Evolutionary conservation across 768 basidiomycete genomes (phyloP).

Genomic region (Mycena indigotica): DNA sequence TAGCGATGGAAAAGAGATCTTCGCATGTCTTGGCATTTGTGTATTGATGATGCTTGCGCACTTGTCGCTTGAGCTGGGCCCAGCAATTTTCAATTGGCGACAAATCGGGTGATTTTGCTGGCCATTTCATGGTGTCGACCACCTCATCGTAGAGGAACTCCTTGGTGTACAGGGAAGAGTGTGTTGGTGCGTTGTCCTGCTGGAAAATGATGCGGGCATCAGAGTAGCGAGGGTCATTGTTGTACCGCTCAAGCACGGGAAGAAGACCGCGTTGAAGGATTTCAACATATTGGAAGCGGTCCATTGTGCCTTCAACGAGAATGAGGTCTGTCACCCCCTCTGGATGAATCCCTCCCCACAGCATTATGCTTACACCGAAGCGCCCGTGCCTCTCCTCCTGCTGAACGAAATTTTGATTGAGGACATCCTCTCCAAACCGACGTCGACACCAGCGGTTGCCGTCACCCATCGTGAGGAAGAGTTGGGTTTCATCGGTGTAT

Average conservation of each 20-base stretch:
- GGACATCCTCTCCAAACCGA: not conserved
- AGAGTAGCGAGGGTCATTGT: not conserved
- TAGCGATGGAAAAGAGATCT: not conserved
- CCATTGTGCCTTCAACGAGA: conserved; percentile 1
- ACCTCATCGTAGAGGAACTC: conserved; percentile 1
- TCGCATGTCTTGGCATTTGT: not conserved
- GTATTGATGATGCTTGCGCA: not conserved
- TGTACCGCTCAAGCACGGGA: not conserved
- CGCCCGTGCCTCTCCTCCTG: not conserved
- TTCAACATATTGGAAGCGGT: conserved; percentile 1
- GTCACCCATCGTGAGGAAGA: not conserved
- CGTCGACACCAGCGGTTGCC: not conserved
- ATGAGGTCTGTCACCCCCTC: not conserved
- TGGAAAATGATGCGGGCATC: conserved; percentile 5
- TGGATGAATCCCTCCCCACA: not conserved
- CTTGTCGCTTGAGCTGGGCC: not conserved
- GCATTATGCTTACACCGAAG: not conserved
- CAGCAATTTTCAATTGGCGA: not conserved
- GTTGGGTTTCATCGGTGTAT: conserved; percentile 1
- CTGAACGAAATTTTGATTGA: not conserved
- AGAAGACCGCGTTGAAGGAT: not conserved
- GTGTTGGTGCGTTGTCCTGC: not conserved
- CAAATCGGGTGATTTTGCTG: not conserved
- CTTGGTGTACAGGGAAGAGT: not conserved
- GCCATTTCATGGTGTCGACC: conserved; percentile 3